Base-by-base conservation (phyloP, 495 filamentous ascomycete species). In the Staphylotrichum tortipilum region DNA sequence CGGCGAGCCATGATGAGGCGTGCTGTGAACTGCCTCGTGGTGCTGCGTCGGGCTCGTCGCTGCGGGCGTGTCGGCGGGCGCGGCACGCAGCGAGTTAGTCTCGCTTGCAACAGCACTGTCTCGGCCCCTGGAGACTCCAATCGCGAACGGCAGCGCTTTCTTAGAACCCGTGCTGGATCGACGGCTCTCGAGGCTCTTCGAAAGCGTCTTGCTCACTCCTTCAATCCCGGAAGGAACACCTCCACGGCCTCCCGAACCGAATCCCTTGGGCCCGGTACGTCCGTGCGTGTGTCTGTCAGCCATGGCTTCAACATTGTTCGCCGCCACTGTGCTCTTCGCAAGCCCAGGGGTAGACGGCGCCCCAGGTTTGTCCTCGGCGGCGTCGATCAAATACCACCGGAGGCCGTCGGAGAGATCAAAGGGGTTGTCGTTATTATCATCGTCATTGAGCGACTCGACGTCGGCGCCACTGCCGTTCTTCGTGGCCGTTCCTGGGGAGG, bases 371-470 rank as follows among this genome's bases (percentile, higher is more conserved):
- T 97, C 92, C 60, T 99, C 92, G 2, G 77, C 75, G 0, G 92
- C 92, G 61, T 99, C 91, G 9, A 97, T 78, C 3, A 97, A 78
- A 60, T 95, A 97, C 92, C 92, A 99, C 24, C 91, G 79, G 15
- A 99, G 72, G 15, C 92, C 92, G 59, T 99, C 92, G 0, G 89
- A 95, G 14, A 99, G 77, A 54, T 95, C 90, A 58, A 97, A 99
- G 2, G 92, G 92, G 62, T 99, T 99, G 50, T 99, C 92, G 52
- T 98, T n/a, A 28, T 28, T 90, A 36, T 92, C 88, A 22, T 75
- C 73, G n/a, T 83, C 73, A 33, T 64, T 66, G 6, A 65, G 34
- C 7, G 68, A 68, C 43, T 72, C 69, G 1, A 66, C 61, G 29
- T 73, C 70, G 14, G 54, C 52, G 33, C 28, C 45, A n/a, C 15